Percentiles rank a stretch among this genome's conserved stretches.
Conservation (phyloP, 2,329 filamentous ascomycete genomes). For the Aspergillus oerlinghausenensis region DNA sequence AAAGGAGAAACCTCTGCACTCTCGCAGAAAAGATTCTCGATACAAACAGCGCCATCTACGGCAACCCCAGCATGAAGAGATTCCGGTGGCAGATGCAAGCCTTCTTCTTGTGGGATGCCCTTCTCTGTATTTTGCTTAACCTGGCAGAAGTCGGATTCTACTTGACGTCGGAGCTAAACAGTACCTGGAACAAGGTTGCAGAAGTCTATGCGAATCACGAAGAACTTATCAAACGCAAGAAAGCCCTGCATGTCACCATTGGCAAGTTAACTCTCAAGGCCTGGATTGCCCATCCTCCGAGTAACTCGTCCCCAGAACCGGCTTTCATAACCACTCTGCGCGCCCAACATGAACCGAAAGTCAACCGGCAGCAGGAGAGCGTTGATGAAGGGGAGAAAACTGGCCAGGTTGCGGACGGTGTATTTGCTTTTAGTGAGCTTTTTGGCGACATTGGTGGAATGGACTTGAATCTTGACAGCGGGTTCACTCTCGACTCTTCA, state of each 20-base stretch:
- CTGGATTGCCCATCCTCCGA: constrained; percentile 8
- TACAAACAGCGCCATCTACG: constrained; percentile 32
- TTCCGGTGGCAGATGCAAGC: constrained; percentile 42
- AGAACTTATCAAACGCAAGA: constrained; percentile 28
- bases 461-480: background rate
- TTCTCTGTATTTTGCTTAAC: constrained; percentile 43
- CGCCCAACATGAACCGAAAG: constrained; percentile 1
- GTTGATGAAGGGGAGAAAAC: background rate
- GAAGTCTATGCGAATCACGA: constrained; percentile 41
- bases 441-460: background rate
- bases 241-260: constrained; percentile 2
- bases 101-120: constrained; percentile 48
- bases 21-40: constrained; percentile 16
- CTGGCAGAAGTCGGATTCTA: constrained; percentile 28
- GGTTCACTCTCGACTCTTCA: background rate
- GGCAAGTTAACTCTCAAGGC: constrained; percentile 5
- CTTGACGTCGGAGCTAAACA: constrained; percentile 21
- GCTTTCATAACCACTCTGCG: constrained; percentile 9
- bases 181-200: constrained; percentile 42
- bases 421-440: background rate
- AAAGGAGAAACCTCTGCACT: constrained; percentile 3
- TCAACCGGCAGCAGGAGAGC: background rate
- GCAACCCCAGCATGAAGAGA: constrained; percentile 30
- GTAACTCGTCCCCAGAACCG: constrained; percentile 2
- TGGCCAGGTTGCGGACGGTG: background rate